Conservation (phyloP, 1,284 basidiomycete genomes). For the Naganishia albida region DNA sequence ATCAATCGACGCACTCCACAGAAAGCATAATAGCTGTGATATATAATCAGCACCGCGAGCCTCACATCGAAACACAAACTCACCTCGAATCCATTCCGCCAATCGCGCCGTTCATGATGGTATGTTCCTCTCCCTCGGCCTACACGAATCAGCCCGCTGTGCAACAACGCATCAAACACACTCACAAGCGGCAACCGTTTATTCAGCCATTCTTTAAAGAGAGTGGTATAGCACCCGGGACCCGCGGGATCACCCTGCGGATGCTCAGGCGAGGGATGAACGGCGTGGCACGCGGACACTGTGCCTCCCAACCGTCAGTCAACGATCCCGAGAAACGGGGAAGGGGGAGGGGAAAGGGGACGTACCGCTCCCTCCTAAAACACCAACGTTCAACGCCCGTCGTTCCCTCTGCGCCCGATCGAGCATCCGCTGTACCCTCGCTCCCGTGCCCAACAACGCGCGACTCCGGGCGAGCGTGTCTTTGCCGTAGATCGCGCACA, state of each 20-base stretch:
- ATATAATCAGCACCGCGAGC: not conserved
- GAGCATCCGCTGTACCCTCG: conserved; percentile 43
- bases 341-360: conserved; percentile 7
- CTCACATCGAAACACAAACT: not conserved
- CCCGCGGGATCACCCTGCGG: conserved; percentile 50
- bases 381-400: conserved; percentile 44
- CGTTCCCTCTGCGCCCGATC: conserved; percentile 44
- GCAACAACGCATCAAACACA: not conserved
- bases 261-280: conserved; percentile 45
- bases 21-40: conserved; percentile 50
- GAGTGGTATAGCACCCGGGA: conserved; percentile 49
- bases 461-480: conserved; percentile 41
- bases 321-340: not conserved
- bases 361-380: conserved; percentile 52
- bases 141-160: not conserved
- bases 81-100: conserved; percentile 52
- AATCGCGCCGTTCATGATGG: conserved; percentile 49
- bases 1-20: conserved; percentile 43
- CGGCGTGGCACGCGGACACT: conserved; percentile 53
- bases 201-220: conserved; percentile 46
- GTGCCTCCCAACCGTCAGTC: conserved; percentile 32
- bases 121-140: conserved; percentile 38
- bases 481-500: conserved; percentile 47
- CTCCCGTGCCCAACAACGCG: conserved; percentile 45
- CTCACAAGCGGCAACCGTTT: conserved; percentile 44